Conservation (phyloP, 164 flowering plant species). For the Vitis rotundifolia region DNA sequence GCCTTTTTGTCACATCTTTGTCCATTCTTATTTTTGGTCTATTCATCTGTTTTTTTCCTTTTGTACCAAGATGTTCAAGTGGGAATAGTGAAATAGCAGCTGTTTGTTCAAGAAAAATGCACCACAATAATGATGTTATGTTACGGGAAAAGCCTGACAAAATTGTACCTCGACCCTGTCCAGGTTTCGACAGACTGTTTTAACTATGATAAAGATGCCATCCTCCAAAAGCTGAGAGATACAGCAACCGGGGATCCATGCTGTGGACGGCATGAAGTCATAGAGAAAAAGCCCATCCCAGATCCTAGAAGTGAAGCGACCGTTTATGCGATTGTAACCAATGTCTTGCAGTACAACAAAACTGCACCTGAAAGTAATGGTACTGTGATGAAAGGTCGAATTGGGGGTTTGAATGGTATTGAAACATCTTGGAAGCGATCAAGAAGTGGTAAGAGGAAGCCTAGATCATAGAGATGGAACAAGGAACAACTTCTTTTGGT, state of each 20-base stretch:
- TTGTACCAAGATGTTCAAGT: background rate
- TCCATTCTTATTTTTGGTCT: background rate
- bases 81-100: background rate
- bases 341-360: constrained; percentile 30
- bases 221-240: constrained; percentile 50
- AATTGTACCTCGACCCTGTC: constrained; percentile 10
- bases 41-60: background rate
- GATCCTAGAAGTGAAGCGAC: constrained; percentile 52
- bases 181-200: constrained; percentile 47
- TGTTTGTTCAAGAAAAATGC: background rate
- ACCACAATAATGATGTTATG: too few relatives aligned
- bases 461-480: constrained; percentile 5
- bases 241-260: constrained; percentile 45
- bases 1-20: background rate
- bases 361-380: constrained; percentile 30
- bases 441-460: constrained; percentile 22
- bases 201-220: constrained; percentile 41
- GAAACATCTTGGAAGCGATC: constrained; percentile 33
- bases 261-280: constrained; percentile 57
- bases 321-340: constrained; percentile 67
- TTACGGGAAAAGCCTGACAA: background rate
- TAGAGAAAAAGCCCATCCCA: constrained; percentile 40
- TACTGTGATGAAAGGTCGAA: constrained; percentile 33
- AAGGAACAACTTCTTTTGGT: background rate
- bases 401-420: constrained; percentile 20